Evolutionary conservation across 139 green algal genomes (phyloP).

Genomic region (Haematococcus lacustris): DNA sequence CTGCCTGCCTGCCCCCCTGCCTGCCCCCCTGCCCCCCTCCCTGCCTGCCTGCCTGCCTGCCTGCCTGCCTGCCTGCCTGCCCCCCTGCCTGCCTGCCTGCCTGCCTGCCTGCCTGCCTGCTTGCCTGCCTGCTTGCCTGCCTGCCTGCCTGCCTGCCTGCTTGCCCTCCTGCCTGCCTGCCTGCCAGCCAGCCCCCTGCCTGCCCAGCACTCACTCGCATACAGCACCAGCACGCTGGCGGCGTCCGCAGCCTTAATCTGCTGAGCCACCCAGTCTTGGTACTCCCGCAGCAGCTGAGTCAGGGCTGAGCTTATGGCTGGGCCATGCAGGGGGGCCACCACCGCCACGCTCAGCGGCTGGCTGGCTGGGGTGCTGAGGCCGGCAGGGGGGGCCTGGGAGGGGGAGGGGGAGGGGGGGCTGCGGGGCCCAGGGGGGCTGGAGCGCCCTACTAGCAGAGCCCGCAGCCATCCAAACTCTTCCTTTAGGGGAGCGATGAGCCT

Average conservation of each 20-base stretch:
- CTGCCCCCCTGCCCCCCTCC: too few species aligned
- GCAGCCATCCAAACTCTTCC: slow-evolving; percentile 8
- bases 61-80: too few species aligned
- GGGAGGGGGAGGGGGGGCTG: not conserved
- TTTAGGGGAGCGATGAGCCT: not conserved
- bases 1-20: too few species aligned
- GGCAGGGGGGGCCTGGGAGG: not conserved
- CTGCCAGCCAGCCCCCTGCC: too few species aligned
- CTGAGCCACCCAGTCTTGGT: slow-evolving; percentile 43
- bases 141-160: too few species aligned
- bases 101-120: too few species aligned
- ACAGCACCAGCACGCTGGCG: slow-evolving; percentile 75
- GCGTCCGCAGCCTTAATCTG: slow-evolving; percentile 26
- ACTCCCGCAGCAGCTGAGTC: slow-evolving; percentile 68
- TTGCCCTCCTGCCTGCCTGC: too few species aligned
- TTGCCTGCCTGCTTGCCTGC: too few species aligned
- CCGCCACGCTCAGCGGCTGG: not conserved
- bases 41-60: too few species aligned
- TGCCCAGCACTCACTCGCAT: too few species aligned
- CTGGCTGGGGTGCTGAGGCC: not conserved
- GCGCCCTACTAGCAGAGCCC: not conserved
- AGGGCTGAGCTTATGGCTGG: slow-evolving; percentile 59
- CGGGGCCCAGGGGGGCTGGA: not conserved
- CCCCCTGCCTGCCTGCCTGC: too few species aligned
- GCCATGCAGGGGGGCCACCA: slow-evolving; percentile 75